These are phyloP conservation scores for Wickerhamiella qilinensis DNA, from an alignment of 805 yeast species.

Conservation along the genomic window DNA sequence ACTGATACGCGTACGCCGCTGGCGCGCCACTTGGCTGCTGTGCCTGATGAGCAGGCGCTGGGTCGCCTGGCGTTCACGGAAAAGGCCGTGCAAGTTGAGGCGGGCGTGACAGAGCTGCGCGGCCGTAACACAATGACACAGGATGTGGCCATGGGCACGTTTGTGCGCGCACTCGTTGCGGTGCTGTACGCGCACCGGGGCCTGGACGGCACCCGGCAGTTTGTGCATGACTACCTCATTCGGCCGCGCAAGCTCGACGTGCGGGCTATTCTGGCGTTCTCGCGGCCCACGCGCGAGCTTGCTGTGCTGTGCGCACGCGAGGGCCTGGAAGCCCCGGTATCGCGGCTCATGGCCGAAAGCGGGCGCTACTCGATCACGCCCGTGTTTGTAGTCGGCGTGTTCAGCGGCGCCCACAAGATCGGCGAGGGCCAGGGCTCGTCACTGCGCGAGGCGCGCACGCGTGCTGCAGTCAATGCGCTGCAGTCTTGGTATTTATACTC, in stretches of 20 bases:
- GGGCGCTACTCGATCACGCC: conserved; percentile 79
- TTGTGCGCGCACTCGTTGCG: conserved; percentile 71
- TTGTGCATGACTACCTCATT: conserved; percentile 58
- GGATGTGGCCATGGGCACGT: conserved; percentile 35
- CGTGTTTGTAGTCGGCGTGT: conserved; percentile 80
- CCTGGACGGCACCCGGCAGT: conserved; percentile 43
- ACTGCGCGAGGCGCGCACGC: conserved; percentile 75
- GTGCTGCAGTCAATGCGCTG: conserved; percentile 82
- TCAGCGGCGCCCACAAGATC: conserved; percentile 62
- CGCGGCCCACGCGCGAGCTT: conserved; percentile 74
- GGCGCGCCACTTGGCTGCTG: conserved; percentile 51
- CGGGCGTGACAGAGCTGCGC: conserved; percentile 2
- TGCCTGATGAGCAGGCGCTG: conserved; percentile 45
- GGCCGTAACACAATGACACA: conserved; percentile 5
- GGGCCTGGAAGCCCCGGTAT: conserved; percentile 54
- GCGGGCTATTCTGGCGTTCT: conserved; percentile 58
- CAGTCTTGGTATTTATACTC: conserved; percentile 84
- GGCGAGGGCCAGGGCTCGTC: conserved; percentile 94
- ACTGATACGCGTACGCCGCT: conserved; percentile 47
- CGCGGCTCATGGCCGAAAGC: conserved; percentile 78
- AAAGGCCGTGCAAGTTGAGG: conserved; percentile 6
- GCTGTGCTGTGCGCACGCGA: conserved; percentile 63
- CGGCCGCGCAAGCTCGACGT: conserved; percentile 64
- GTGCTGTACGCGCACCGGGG: conserved; percentile 67
- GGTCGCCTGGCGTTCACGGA: conserved; percentile 29